Percentiles rank a stretch among this genome's conserved stretches.
Evolutionary conservation across 192 early-diverging fungal species (phyloP).

Genomic region (Nowakowskiella sp.): DNA sequence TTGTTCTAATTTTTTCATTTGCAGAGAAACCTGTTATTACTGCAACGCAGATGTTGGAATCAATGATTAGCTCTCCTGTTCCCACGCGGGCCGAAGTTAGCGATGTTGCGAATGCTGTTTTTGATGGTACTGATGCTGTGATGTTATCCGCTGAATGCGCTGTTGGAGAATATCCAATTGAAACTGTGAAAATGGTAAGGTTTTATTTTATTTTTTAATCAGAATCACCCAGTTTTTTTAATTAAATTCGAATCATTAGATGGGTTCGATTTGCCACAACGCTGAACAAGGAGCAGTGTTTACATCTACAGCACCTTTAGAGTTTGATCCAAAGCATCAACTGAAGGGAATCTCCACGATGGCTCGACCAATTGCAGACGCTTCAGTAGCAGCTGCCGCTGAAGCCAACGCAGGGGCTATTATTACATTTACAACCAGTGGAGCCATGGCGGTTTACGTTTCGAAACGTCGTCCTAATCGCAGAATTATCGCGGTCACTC

Average conservation of each 20-base stretch:
- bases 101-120: conserved; percentile 53
- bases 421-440: conserved; percentile 8
- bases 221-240: background rate
- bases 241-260: conserved; percentile 20
- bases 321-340: background rate
- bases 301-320: conserved; percentile 15
- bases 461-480: conserved; percentile 36
- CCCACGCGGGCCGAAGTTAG: conserved; percentile 52
- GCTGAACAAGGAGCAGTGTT: conserved; percentile 28
- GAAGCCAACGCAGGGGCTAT: conserved; percentile 29
- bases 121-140: conserved; percentile 49
- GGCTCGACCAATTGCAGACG: conserved; percentile 43
- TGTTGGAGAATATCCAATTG: conserved; percentile 39
- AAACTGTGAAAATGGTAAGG: conserved; percentile 40
- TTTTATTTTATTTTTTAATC: background rate
- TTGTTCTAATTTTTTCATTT: background rate
- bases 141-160: conserved; percentile 50
- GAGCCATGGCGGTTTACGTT: conserved; percentile 16
- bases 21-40: conserved; percentile 43
- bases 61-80: conserved; percentile 42
- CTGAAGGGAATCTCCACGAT: conserved; percentile 23
- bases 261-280: conserved; percentile 35
- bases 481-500: conserved; percentile 41
- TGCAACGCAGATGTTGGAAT: conserved; percentile 53
- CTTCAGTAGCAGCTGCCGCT: conserved; percentile 38